These are phyloP conservation scores for Bretziella fagacearum DNA, from an alignment of 2,329 filamentous ascomycete genomes.

Conservation along the genomic window DNA sequence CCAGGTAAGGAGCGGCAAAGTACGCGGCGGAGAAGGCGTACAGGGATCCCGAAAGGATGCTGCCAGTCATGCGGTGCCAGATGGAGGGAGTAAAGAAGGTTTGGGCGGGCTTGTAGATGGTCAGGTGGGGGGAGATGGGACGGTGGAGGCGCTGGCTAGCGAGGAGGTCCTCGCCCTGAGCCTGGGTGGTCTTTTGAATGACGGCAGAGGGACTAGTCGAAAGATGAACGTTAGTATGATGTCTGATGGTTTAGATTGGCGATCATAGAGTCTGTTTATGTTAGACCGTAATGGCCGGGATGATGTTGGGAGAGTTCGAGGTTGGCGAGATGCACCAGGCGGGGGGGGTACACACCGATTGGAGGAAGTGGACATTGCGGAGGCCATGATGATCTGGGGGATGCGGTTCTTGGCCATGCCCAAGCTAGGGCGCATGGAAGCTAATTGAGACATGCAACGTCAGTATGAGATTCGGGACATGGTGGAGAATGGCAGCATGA, in stretches of 20 bases:
- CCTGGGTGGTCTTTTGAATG: slow-evolving; percentile 38
- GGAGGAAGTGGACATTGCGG: slow-evolving; percentile 28
- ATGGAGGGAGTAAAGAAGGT: slow-evolving; percentile 61
- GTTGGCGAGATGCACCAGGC: not conserved
- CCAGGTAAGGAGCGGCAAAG: slow-evolving; percentile 60
- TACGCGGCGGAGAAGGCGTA: slow-evolving; percentile 72
- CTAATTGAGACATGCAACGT: not conserved
- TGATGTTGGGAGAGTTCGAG: not conserved
- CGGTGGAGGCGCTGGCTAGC: slow-evolving; percentile 64
- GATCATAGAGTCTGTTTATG: too few species aligned
- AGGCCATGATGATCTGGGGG: slow-evolving; percentile 30
- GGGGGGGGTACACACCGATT: slow-evolving; percentile 26
- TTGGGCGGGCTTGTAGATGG: slow-evolving; percentile 73
- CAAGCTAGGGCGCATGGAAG: slow-evolving; percentile 13
- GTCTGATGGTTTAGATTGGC: not conserved
- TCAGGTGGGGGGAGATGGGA: slow-evolving; percentile 69
- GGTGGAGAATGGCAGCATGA: not conserved
- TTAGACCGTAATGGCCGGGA: not conserved
- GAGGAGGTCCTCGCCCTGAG: slow-evolving; percentile 48
- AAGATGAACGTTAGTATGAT: slow-evolving; percentile 3
- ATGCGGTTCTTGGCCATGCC: slow-evolving; percentile 22
- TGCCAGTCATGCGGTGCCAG: slow-evolving; percentile 73
- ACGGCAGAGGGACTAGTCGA: slow-evolving; percentile 25
- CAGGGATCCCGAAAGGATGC: slow-evolving; percentile 50
- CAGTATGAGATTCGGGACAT: not conserved